Evolutionary conservation across 179 eudicot genomes (phyloP), one percentile per base, ranked within the genome.

Genomic region (Silene vulgaris): DNA sequence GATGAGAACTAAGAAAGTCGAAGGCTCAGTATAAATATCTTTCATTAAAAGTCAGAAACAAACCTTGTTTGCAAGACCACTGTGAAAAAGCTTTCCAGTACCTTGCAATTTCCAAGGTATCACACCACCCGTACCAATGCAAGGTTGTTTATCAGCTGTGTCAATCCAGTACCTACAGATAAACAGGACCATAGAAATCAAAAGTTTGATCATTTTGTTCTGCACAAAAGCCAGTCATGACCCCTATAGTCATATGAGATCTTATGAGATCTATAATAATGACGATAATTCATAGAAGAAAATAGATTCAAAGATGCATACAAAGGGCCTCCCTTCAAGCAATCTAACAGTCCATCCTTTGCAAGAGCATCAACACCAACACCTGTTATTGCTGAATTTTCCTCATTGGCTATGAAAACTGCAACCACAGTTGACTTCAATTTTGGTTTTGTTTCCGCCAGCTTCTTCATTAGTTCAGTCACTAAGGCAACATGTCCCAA

Each of bases 141-240:
- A 95, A 75, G 99, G 99, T 76, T 95, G 99, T 84, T 95, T 95
- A 86, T 95, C 99, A 4, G 99, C 99, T 67, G 99, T 95, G 84
- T 95, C 99, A 76, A 95, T 89, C 99, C 99, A 95, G 77, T 74
- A 95, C 75, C 99, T 95, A 86, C 32, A 60, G 60, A 68, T 52
- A 40, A 37, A 78, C 64, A 59, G 11, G 19, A 26, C 37, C 37
- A 52, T 23, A 43, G 40, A 26, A 57, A 52, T 74, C 65, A 54
- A 3, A 61, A 23, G 16, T 32, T 80, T 52, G 19, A 73, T 21
- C 21, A 60, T 28, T 9, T 69, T 40, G 57, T 69, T 40, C 71
- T 45, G 14, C 19, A 67, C 28, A 35, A 35, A 35, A 7, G 48
- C 70, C 20, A n/a, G 50, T 1, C 56, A 21, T 1, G 12, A 17